phyloP scores from a whole-genome alignment of 2,329 filamentous ascomycete species.

The Esteya vermicola region DNA sequence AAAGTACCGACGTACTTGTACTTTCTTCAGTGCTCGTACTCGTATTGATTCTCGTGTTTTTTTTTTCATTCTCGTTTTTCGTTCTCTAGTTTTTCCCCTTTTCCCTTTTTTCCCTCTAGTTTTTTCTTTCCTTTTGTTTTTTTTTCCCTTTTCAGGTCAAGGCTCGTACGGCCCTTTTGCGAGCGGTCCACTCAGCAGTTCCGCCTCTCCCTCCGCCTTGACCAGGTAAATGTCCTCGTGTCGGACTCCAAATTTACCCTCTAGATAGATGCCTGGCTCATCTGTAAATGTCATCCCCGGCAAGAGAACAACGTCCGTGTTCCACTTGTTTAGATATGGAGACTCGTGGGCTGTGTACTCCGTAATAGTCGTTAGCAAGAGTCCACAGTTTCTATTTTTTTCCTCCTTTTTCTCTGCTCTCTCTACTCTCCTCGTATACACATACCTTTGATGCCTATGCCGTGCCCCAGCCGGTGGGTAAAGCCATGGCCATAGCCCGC shows the following conservation, averaged over 20 bases:
- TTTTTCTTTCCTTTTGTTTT: not conserved
- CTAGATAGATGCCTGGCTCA: slow-evolving; percentile 49
- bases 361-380: not conserved
- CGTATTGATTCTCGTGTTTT: too few species aligned
- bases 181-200: slow-evolving; percentile 28
- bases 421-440: too few species aligned
- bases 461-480: slow-evolving; percentile 48
- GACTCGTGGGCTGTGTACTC: slow-evolving; percentile 40
- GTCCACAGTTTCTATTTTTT: too few species aligned
- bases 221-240: slow-evolving; percentile 50
- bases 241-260: slow-evolving; percentile 44
- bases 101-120: not conserved
- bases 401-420: too few species aligned
- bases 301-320: slow-evolving; percentile 28
- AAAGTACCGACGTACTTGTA: too few species aligned
- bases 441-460: slow-evolving; percentile 45
- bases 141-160: not conserved
- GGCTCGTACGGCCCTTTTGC: slow-evolving; percentile 5
- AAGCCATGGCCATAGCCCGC: slow-evolving; percentile 46
- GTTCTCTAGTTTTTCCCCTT: not conserved
- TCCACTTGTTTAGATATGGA: slow-evolving; percentile 50
- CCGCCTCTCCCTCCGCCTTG: slow-evolving; percentile 34
- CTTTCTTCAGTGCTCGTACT: too few species aligned
- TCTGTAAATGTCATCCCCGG: slow-evolving; percentile 50
- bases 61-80: too few species aligned